Evolutionary conservation across 2,329 filamentous ascomycete species (phyloP).

Genomic region (Aspergillus jensenii): DNA sequence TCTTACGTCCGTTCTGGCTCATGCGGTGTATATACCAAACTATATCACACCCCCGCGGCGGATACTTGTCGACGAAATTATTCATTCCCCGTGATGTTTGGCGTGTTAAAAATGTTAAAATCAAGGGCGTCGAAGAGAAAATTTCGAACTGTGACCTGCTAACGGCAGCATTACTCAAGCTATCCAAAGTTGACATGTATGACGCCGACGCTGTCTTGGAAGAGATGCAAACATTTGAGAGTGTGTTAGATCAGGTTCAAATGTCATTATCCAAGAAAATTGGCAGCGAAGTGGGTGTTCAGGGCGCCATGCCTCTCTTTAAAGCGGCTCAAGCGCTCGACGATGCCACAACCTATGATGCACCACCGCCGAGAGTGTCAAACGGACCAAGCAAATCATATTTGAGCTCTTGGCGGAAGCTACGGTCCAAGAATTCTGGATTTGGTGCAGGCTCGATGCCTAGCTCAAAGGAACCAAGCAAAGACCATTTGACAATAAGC

Average conservation of each 20-base stretch:
- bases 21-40: constrained; percentile 95
- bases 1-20: constrained; percentile 95
- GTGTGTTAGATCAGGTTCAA: constrained; percentile 83
- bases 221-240: constrained; percentile 89
- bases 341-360: constrained; percentile 39
- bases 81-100: constrained; percentile 93
- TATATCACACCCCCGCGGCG: constrained; percentile 84
- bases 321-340: constrained; percentile 59
- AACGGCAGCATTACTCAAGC: constrained; percentile 81
- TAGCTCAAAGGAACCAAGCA: constrained; percentile 49
- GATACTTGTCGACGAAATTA: constrained; percentile 85
- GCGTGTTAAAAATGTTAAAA: constrained; percentile 89
- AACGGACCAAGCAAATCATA: constrained; percentile 74
- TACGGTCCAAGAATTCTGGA: constrained; percentile 84
- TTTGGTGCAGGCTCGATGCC: constrained; percentile 47
- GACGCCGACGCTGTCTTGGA: constrained; percentile 91
- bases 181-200: constrained; percentile 79
- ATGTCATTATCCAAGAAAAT: constrained; percentile 74
- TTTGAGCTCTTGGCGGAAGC: constrained; percentile 82
- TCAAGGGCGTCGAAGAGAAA: constrained; percentile 91
- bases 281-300: constrained; percentile 87
- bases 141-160: constrained; percentile 86
- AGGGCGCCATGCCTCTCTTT: constrained; percentile 71
- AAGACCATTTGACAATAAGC: constrained; percentile 66
- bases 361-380: constrained; percentile 47